These are phyloP conservation scores for Cephalotrichum gorgonifer DNA, from an alignment of 2,329 filamentous ascomycete genomes.

Conservation along the genomic window DNA sequence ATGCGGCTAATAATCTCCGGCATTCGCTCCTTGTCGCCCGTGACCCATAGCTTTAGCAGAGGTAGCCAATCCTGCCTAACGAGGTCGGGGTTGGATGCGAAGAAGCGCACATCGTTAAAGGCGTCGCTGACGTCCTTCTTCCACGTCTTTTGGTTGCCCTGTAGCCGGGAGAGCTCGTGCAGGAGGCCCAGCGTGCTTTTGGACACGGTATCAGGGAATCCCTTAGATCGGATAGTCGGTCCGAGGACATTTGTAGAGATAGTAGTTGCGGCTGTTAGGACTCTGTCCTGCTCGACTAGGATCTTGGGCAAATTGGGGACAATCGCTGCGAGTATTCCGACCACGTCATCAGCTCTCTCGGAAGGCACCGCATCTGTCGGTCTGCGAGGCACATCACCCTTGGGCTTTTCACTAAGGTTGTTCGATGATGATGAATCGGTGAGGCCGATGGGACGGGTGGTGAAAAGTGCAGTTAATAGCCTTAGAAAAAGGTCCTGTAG, in stretches of 20 bases:
- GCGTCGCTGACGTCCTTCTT: conserved; percentile 87
- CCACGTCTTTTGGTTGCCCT: conserved; percentile 79
- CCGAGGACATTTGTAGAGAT: conserved; percentile 78
- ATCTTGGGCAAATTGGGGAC: conserved; percentile 75
- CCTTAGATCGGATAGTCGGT: conserved; percentile 71
- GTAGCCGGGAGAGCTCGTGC: conserved; percentile 64
- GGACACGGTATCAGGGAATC: conserved; percentile 78
- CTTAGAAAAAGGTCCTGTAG: conserved; percentile 75
- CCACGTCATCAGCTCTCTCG: conserved; percentile 60
- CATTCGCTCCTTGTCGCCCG: conserved; percentile 81
- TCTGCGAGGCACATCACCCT: conserved; percentile 18
- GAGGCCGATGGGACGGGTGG: conserved; percentile 70
- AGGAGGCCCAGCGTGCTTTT: conserved; percentile 61
- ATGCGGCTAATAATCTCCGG: conserved; percentile 71
- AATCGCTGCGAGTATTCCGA: conserved; percentile 68
- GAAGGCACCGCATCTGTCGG: conserved; percentile 20
- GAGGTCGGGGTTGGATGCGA: conserved; percentile 55
- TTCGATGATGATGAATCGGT: conserved; percentile 37
- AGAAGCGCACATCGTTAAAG: conserved; percentile 83
- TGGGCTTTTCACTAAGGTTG: conserved; percentile 24
- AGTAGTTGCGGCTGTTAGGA: conserved; percentile 63
- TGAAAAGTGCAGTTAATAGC: conserved; percentile 87
- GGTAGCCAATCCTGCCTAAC: conserved; percentile 71
- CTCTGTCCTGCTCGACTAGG: conserved; percentile 75
- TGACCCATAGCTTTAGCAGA: conserved; percentile 71